Base-by-base conservation (phyloP, 345 rosid genomes). In the Ricinus communis region DNA sequence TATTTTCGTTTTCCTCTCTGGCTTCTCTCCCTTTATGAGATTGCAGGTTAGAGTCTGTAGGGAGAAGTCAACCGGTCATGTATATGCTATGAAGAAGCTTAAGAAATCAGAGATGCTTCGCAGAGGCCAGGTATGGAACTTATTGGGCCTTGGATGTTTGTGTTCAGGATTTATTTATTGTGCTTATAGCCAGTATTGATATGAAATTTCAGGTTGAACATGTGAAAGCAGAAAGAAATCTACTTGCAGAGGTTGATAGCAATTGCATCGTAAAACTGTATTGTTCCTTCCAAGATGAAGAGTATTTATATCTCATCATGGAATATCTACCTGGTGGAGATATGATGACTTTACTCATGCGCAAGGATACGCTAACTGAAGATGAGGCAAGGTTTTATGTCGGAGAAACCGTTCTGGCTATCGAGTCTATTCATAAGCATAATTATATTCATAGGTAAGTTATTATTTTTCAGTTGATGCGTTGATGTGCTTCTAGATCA, bases 41-140 rank as follows among this genome's bases (percentile, higher is more conserved):
- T 41, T 60, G 73, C 80, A 94, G 98, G 99, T 95, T 76, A 86
- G 99, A 84, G 64, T 95, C 53, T 92, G 98, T 74, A 87, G 74
- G 80, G 98, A 95, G 81, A 93, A 88, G 84, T 80, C 91, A 52
- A 85, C 98, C 24, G 88, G 96, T 62, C 89, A 93, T 70, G 98
- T 96, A 57, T 93, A 91, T 78, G 99, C 99, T 33, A 95, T 95
- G 99, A 95, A 95, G 80, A 91, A 88, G 75, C 96, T 90, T 49
- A 90, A 87, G 81, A 90, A 90, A 76, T 86, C 96, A 7, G 98
- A 94, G 87, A 94, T 94, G 97, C 97, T 94, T 82, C 95, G 96
- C 24, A 84, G 98, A 81, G 98, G 98, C 82, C 98, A 94, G 53
- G 74, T 70, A 67, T 74, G 40, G 41, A 49, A 24, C 65, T 62